Conservation (phyloP, 2,329 filamentous ascomycete genomes). For the Tolypocladium ophioglossoides region DNA sequence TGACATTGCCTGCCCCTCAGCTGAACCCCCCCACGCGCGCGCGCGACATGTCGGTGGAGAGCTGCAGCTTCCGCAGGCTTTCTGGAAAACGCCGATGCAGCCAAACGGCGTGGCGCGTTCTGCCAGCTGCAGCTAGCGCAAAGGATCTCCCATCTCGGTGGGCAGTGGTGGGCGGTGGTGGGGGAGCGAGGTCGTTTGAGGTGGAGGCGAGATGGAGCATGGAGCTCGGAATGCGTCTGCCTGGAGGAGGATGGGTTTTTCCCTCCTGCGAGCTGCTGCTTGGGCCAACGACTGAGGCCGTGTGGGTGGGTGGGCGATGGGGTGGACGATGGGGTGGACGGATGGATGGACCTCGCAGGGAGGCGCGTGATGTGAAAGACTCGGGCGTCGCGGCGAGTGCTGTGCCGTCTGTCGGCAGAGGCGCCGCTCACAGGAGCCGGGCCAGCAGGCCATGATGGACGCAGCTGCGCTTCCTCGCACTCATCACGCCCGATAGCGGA, state of each 20-base stretch:
- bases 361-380: not conserved
- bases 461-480: not conserved
- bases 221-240: not conserved
- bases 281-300: not conserved
- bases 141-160: not conserved
- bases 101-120: not conserved
- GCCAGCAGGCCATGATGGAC: not conserved
- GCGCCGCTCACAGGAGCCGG: too few relatives aligned
- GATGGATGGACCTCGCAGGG: not conserved
- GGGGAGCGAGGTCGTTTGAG: not conserved
- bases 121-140: not conserved
- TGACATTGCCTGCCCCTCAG: not conserved
- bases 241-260: not conserved
- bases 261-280: not conserved
- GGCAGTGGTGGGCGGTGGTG: not conserved
- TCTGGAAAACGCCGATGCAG: not conserved
- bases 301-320: not conserved
- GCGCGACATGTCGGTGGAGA: not conserved
- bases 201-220: not conserved
- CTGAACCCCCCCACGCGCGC: not conserved
- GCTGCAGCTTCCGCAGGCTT: not conserved
- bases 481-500: not conserved
- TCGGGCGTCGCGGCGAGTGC: not conserved
- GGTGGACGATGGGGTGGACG: not conserved
- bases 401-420: too few relatives aligned